These are phyloP conservation scores for Botrytis paeoniae DNA, from an alignment of 2,329 filamentous ascomycete species.

Conservation along the genomic window DNA sequence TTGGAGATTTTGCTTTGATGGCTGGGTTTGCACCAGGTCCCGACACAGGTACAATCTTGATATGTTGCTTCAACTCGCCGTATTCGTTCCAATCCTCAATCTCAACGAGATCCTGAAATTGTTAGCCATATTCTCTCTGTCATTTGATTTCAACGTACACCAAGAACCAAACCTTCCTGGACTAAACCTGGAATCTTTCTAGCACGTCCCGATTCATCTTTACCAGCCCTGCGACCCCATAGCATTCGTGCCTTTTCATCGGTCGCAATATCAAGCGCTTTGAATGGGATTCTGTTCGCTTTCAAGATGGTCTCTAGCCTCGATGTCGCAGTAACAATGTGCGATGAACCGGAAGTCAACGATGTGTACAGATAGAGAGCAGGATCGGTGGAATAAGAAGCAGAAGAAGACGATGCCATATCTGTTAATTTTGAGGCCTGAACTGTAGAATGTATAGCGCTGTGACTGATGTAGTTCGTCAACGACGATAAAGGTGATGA, in stretches of 20 bases:
- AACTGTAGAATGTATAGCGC: not conserved
- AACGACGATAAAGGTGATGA: not conserved
- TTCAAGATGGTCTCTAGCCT: constrained; percentile 94
- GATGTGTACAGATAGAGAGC: constrained; percentile 94
- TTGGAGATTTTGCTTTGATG: constrained; percentile 33
- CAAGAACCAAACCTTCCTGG: constrained; percentile 80
- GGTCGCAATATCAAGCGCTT: constrained; percentile 84
- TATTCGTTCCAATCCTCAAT: constrained; percentile 99
- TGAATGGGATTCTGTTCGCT: constrained; percentile 91
- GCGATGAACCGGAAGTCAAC: constrained; percentile 88
- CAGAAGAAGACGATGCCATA: constrained; percentile 36
- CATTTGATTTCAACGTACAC: constrained; percentile 57
- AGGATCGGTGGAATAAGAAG: constrained; percentile 52
- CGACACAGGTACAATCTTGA: constrained; percentile 19
- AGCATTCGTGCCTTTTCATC: constrained; percentile 85
- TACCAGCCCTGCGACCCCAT: constrained; percentile 80
- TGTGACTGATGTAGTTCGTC: not conserved
- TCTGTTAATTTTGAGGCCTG: constrained; percentile 17
- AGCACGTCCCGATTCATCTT: constrained; percentile 56
- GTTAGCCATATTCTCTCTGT: constrained; percentile 23
- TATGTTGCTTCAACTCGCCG: constrained; percentile 85
- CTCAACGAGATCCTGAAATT: constrained; percentile 76
- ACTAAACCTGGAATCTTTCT: constrained; percentile 87
- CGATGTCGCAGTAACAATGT: constrained; percentile 94
- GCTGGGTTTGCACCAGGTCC: constrained; percentile 25